Evolutionary conservation across 495 filamentous ascomycete genomes (phyloP).

Genomic region (Cladorrhinum samala): DNA sequence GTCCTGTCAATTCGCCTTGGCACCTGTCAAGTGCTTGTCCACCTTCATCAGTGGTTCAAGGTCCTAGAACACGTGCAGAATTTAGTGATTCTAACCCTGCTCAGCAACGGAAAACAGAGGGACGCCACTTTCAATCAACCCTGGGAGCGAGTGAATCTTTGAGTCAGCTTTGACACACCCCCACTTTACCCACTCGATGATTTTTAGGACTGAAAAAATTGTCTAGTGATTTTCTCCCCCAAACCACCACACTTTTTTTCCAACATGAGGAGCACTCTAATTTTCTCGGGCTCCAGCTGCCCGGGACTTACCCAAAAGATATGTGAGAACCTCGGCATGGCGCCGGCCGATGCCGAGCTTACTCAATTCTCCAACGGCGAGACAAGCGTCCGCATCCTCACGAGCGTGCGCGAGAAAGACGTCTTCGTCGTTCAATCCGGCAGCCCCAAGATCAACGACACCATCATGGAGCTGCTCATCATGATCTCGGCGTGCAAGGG

Average conservation of each 20-base stretch:
- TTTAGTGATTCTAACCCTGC: no score
- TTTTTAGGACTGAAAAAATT: conserved; percentile 6
- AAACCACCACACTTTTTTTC: conserved; percentile 1
- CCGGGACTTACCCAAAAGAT: conserved; percentile 51
- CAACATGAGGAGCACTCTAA: conserved; percentile 51
- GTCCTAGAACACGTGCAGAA: no score
- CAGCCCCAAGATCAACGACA: conserved; percentile 94
- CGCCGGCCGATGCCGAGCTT: conserved; percentile 50
- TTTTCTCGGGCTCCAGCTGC: conserved; percentile 53
- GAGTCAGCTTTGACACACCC: no score
- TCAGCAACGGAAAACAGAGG: no score
- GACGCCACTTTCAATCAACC: no score
- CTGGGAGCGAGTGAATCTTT: no score
- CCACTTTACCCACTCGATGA: conserved; percentile 10
- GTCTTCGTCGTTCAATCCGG: conserved; percentile 98
- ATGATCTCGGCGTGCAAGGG: conserved; percentile 99
- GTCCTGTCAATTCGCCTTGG: no score
- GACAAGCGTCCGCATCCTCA: conserved; percentile 89
- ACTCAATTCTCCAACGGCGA: conserved; percentile 71
- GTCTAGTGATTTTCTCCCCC: conserved; percentile 2
- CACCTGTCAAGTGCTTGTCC: no score
- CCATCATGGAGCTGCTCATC: conserved; percentile 96
- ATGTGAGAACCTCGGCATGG: conserved; percentile 55
- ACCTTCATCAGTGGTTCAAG: no score
- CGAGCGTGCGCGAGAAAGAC: conserved; percentile 94